These are phyloP conservation scores for Coemansia sp. DNA, from an alignment of 192 early-diverging fungal genomes.

Conservation along the genomic window DNA sequence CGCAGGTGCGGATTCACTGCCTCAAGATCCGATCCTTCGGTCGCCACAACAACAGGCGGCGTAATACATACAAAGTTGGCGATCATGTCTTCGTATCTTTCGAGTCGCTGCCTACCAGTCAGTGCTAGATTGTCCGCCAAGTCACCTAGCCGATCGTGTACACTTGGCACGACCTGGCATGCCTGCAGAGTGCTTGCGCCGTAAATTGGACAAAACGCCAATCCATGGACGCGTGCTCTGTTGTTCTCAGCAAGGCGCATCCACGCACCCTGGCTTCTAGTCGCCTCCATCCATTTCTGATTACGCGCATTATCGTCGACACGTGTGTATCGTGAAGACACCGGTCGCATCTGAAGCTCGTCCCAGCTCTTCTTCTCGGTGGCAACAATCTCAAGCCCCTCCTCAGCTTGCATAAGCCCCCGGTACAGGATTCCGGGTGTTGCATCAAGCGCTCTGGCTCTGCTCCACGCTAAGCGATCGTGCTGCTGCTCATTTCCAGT, in stretches of 20 bases:
- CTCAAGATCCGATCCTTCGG: slow-evolving; percentile 14
- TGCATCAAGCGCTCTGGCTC: slow-evolving; percentile 22
- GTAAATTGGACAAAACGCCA: slow-evolving; percentile 16
- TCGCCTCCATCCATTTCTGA: neutral
- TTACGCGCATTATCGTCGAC: slow-evolving; percentile 5
- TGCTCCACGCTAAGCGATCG: slow-evolving; percentile 8
- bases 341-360: slow-evolving; percentile 33
- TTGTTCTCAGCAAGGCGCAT: slow-evolving; percentile 25
- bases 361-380: slow-evolving; percentile 17
- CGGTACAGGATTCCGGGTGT: slow-evolving; percentile 13
- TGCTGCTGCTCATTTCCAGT: neutral
- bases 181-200: slow-evolving; percentile 13
- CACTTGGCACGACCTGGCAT: slow-evolving; percentile 2
- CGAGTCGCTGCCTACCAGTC: slow-evolving; percentile 41
- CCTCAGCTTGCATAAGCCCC: slow-evolving; percentile 11
- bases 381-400: slow-evolving; percentile 13
- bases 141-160: slow-evolving; percentile 10
- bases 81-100: slow-evolving; percentile 5
- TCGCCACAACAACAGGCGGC: slow-evolving; percentile 31
- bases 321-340: slow-evolving; percentile 1
- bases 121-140: slow-evolving; percentile 61
- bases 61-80: slow-evolving; percentile 40
- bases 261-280: slow-evolving; percentile 21
- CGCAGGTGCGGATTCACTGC: slow-evolving; percentile 34
- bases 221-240: slow-evolving; percentile 11